Evolutionary conservation across 2,329 filamentous ascomycete genomes (phyloP), one percentile per base, ranked within the genome.

Genomic region (Ciborinia camelliae): DNA sequence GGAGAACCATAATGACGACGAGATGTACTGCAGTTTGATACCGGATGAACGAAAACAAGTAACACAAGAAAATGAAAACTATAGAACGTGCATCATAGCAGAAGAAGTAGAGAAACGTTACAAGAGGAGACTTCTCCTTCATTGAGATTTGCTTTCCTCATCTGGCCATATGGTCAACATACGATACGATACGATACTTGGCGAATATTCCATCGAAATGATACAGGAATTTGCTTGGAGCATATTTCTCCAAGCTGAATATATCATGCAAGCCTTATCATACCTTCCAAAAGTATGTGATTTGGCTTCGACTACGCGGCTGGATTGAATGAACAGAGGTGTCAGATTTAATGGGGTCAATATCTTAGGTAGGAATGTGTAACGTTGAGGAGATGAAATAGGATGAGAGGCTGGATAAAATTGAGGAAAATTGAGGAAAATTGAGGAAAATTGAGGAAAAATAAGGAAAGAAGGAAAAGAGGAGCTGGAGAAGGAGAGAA

Each of bases 21-120:
- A 32, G 3, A 59, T 23, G n/a, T 55, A 30, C 8, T 32, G 32
- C 39, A 39, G 20, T n/a, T 30, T 28, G 28, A 39, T n/a, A 51
- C 23, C 32, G 35, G 15, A 48, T 39, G 45, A 52, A 26, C 12
- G 23, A 23, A 61, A 50, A 48, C 15, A 32, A 51, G 47, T 39
- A 30, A 52, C n/a, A 61, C 35, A 26, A 61, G 12, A 37, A 37
- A 39, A 15, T 26, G 32, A 18, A 61, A 28, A 51, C 15, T n/a
- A 51, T 2, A 51, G 45, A 61, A 39, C 23, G 58, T 30, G 45
- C 15, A 61, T 39, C 30, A 50, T n/a, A 39, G 47, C 58, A 39
- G 47, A 20, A 61, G 45, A 28, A n/a, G 39, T 61, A 61, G 51
- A 61, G 58, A 61, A 61, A 51, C 32, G 6, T 61, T 39, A 39